Conservation (phyloP, 139 green algal genomes). For the Mesotaenium endlicherianum region DNA sequence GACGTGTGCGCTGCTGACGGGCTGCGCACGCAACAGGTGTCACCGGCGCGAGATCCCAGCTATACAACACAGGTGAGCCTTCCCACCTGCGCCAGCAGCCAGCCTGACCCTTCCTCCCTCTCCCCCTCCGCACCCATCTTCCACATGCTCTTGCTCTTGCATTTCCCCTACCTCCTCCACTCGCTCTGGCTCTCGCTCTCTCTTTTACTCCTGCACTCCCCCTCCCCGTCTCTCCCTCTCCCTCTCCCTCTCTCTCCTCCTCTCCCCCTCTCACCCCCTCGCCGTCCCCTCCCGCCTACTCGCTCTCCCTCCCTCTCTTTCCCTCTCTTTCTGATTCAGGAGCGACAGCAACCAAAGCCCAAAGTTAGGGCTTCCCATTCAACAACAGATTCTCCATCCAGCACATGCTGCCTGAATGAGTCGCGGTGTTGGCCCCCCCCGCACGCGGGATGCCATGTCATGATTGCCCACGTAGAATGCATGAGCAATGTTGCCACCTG, state of each 20-base stretch:
- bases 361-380: background rate
- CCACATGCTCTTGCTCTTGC: background rate
- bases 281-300: constrained; percentile 4
- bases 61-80: too few relatives aligned
- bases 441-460: background rate
- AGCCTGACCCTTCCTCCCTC: background rate
- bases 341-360: background rate
- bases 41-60: too few relatives aligned
- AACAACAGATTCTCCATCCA: too few relatives aligned
- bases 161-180: background rate
- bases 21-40: too few relatives aligned
- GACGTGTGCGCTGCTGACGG: too few relatives aligned
- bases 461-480: background rate
- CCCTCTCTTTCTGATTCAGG: background rate
- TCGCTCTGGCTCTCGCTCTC: background rate
- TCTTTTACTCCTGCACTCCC: background rate
- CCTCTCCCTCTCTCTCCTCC: constrained; percentile 12
- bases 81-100: background rate
- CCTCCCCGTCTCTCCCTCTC: background rate
- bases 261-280: constrained; percentile 8
- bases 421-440: too few relatives aligned
- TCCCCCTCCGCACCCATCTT: background rate
- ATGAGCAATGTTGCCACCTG: background rate
- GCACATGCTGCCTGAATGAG: too few relatives aligned
- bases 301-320: constrained; percentile 16